Evolutionary conservation across 352 stramenopile genomes (phyloP).

Genomic region (Globisporangium camurandrum): DNA sequence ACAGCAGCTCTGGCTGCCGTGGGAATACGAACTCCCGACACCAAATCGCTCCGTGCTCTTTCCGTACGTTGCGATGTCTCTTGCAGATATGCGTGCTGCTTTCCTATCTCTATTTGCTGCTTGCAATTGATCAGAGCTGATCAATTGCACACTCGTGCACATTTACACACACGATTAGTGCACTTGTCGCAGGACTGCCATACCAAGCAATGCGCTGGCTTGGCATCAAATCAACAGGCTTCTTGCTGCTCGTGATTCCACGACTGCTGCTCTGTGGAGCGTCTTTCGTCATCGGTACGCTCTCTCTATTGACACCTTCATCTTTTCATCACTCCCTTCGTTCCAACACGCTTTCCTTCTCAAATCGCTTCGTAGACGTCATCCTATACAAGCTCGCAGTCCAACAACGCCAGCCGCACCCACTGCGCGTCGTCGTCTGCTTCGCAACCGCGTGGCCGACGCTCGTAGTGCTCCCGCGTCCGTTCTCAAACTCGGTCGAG

Average conservation of each 20-base stretch:
- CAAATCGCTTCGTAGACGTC: conserved; percentile 16
- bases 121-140: too few relatives aligned
- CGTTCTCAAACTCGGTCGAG: conserved; percentile 79
- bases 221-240: conserved; percentile 28
- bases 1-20: conserved; percentile 47
- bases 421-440: conserved; percentile 22
- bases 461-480: conserved; percentile 55
- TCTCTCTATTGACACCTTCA: too few relatives aligned
- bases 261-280: conserved; percentile 48
- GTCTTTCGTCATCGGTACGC: conserved; percentile 47
- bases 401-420: conserved; percentile 16
- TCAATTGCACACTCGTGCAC: too few relatives aligned
- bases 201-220: conserved; percentile 39
- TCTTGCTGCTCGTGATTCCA: conserved; percentile 42
- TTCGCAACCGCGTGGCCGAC: conserved; percentile 72
- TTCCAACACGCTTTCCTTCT: neutral
- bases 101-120: neutral
- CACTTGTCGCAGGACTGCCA: conserved; percentile 35
- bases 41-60: conserved; percentile 74
- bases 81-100: neutral
- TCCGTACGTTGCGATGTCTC: conserved; percentile 28
- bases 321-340: neutral
- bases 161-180: conserved; percentile 14
- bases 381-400: conserved; percentile 34
- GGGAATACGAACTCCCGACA: conserved; percentile 58